These are phyloP conservation scores for Termitomyces sp. DNA, from an alignment of 768 basidiomycete genomes.

Conservation along the genomic window DNA sequence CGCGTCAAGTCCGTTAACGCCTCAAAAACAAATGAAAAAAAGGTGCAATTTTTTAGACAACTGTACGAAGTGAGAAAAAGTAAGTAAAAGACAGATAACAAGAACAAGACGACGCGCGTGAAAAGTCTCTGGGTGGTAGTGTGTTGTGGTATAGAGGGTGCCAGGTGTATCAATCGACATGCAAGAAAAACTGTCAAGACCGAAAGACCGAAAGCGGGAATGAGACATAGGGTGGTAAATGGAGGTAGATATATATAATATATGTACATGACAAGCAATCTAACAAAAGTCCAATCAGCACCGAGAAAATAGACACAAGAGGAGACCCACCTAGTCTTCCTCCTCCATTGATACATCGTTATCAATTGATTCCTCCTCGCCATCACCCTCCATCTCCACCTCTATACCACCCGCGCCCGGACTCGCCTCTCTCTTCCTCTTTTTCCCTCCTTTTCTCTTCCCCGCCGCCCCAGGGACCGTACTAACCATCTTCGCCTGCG, in stretches of 20 bases:
- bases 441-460: not conserved
- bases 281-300: not conserved
- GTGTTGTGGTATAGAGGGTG: not conserved
- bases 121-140: not conserved
- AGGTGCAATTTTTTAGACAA: too few relatives aligned
- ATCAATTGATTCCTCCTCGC: slow-evolving; percentile 1
- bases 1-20: too few relatives aligned
- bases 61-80: too few relatives aligned
- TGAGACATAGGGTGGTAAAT: not conserved
- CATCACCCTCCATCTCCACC: not conserved
- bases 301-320: too few relatives aligned
- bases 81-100: too few relatives aligned
- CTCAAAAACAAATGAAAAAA: too few relatives aligned
- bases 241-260: not conserved
- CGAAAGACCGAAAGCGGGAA: not conserved
- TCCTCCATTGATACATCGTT: not conserved
- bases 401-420: not conserved
- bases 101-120: too few relatives aligned
- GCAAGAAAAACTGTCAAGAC: not conserved
- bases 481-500: not conserved
- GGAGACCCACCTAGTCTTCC: not conserved
- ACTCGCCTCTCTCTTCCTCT: not conserved
- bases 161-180: not conserved
- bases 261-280: not conserved
- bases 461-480: not conserved